phyloP scores from a whole-genome alignment of 2,329 filamentous ascomycete genomes.

The Aspergillus novoparasiticus region DNA sequence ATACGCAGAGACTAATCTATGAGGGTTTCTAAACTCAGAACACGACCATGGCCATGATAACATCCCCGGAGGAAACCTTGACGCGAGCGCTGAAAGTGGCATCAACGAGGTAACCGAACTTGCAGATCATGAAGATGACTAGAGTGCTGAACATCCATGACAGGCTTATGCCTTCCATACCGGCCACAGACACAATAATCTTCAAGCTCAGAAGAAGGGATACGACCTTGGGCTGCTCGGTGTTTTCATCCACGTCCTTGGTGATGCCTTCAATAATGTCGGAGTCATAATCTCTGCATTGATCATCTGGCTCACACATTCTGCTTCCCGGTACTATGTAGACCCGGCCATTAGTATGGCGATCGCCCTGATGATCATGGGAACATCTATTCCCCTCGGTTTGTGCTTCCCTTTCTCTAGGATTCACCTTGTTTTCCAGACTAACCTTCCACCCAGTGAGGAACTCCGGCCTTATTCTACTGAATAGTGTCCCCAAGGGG shows the following conservation, averaged over 20 bases:
- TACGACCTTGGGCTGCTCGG: not conserved
- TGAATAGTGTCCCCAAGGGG: not conserved
- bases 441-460: not conserved
- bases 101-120: not conserved
- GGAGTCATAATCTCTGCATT: not conserved
- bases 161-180: not conserved
- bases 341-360: not conserved
- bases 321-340: not conserved
- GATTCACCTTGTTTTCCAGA: too few relatives aligned
- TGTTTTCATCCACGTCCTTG: not conserved
- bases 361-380: not conserved
- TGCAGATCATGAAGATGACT: not conserved
- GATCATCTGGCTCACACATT: not conserved
- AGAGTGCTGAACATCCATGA: not conserved
- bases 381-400: not conserved
- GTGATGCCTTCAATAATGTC: not conserved
- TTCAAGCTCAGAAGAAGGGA: not conserved
- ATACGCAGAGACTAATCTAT: not conserved
- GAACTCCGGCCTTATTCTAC: not conserved
- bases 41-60: not conserved
- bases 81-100: not conserved
- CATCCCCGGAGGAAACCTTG: not conserved
- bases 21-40: not conserved
- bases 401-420: too few relatives aligned
- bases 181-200: not conserved